A percentile compares a stretch with the other conserved stretches of the same genome.
phyloP scores from a whole-genome alignment of 192 early-diverging fungal species.

The Coemansia sp. region DNA sequence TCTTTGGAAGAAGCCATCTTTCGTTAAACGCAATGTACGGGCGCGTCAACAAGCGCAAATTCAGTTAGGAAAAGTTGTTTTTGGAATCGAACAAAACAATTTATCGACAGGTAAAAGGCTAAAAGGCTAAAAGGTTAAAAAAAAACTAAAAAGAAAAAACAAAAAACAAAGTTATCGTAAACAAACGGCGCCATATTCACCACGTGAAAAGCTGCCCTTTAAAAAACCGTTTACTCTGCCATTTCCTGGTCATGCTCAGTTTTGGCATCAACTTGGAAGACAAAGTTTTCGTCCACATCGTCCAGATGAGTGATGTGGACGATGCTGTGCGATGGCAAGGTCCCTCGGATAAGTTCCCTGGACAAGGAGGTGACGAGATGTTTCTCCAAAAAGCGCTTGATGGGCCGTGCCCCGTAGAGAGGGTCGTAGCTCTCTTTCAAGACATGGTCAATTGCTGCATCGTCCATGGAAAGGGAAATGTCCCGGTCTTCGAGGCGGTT shows the following conservation, averaged over 20 bases:
- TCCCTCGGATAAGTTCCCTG: constrained; percentile 65
- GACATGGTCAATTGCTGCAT: constrained; percentile 73
- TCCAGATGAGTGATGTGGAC: constrained; percentile 52
- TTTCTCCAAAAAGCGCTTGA: constrained; percentile 86
- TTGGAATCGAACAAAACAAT: not conserved
- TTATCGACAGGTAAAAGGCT: not conserved
- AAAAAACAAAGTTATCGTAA: not conserved
- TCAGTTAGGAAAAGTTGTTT: too few relatives aligned
- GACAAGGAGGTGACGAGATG: constrained; percentile 80
- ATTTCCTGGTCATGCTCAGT: constrained; percentile 33
- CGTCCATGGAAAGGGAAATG: constrained; percentile 69
- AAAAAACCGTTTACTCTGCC: constrained; percentile 5
- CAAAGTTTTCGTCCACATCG: constrained; percentile 31
- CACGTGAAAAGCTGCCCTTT: too few relatives aligned
- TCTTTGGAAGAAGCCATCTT: not conserved
- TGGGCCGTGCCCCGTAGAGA: constrained; percentile 90
- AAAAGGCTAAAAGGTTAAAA: too few relatives aligned
- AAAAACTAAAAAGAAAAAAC: constrained; percentile 4
- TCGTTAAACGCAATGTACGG: not conserved
- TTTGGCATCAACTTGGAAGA: constrained; percentile 38
- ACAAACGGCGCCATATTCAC: too few relatives aligned
- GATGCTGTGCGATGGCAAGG: constrained; percentile 59
- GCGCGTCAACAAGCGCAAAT: not conserved
- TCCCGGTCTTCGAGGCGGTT: constrained; percentile 73
- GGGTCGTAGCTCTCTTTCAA: constrained; percentile 85